Evolutionary conservation across 352 stramenopile species (phyloP).

Genomic region (Globisporangium orthogonon): DNA sequence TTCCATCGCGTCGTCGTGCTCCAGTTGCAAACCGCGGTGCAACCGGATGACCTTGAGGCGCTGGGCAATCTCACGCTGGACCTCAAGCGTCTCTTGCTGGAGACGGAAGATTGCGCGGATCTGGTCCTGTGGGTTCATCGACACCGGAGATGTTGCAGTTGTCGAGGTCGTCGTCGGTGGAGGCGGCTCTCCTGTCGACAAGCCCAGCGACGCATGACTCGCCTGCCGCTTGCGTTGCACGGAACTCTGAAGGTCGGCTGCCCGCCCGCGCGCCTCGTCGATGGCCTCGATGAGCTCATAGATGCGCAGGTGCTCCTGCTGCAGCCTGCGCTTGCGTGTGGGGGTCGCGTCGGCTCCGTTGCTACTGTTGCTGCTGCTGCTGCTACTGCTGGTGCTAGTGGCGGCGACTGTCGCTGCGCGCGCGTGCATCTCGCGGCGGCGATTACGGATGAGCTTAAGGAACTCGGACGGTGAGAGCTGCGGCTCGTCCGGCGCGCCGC

Average conservation of each 20-base stretch:
- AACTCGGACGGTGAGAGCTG: slow-evolving; percentile 46
- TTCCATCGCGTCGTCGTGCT: slow-evolving; percentile 38
- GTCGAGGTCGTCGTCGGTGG: not conserved
- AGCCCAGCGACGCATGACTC: not conserved
- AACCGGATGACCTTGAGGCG: slow-evolving; percentile 34
- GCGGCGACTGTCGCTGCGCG: slow-evolving; percentile 19
- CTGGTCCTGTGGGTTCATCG: slow-evolving; percentile 27
- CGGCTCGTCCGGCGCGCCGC: slow-evolving; percentile 38
- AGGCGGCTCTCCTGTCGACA: slow-evolving; percentile 4
- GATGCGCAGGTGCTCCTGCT: slow-evolving; percentile 51
- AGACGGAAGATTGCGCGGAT: slow-evolving; percentile 45
- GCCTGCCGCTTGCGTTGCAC: not conserved
- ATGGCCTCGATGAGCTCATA: slow-evolving; percentile 56
- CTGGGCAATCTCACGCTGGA: slow-evolving; percentile 48
- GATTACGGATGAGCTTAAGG: slow-evolving; percentile 65
- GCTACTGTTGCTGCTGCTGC: not conserved
- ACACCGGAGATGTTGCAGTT: not conserved
- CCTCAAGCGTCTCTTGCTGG: slow-evolving; percentile 42
- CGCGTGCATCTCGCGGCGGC: slow-evolving; percentile 47
- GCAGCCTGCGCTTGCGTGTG: slow-evolving; percentile 43
- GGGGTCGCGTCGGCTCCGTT: not conserved
- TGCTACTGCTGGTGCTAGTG: slow-evolving; percentile 1
- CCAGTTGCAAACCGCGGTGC: slow-evolving; percentile 22
- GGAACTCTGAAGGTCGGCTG: not conserved
- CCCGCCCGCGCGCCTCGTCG: slow-evolving; percentile 34